Evolutionary conservation across 2,329 filamentous ascomycete species (phyloP).

Genomic region (Xylaria sp.): DNA sequence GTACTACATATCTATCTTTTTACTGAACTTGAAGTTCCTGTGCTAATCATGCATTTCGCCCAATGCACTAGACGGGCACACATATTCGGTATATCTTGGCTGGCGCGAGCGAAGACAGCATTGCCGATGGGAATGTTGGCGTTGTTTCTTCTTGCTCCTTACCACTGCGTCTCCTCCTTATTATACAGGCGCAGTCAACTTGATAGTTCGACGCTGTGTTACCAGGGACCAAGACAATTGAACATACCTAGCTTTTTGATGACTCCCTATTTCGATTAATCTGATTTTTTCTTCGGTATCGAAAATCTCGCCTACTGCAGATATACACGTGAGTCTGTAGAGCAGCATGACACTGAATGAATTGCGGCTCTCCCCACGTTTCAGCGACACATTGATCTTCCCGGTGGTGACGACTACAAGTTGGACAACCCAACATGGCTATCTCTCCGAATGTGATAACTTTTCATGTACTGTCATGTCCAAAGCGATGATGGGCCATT

Average conservation of each 20-base stretch:
- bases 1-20: too few relatives aligned
- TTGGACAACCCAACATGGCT: slow-evolving; percentile 1
- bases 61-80: neutral
- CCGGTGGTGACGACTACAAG: neutral
- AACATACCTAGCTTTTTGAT: neutral
- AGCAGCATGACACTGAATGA: neutral
- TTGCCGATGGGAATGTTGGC: neutral
- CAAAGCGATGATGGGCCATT: neutral
- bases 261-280: slow-evolving; percentile 1
- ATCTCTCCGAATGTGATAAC: slow-evolving; percentile 10
- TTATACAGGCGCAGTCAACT: neutral
- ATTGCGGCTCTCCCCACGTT: slow-evolving; percentile 16
- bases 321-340: neutral
- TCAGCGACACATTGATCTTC: slow-evolving; percentile 5
- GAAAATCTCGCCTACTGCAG: neutral
- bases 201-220: slow-evolving; percentile 20
- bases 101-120: neutral
- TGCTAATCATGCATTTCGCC: neutral
- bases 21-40: neutral
- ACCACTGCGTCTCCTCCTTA: neutral
- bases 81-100: slow-evolving; percentile 4
- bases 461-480: too few relatives aligned
- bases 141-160: neutral
- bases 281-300: neutral
- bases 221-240: neutral